phyloP scores from a whole-genome alignment of 2,329 filamentous ascomycete species.

The Diaporthe sp. region DNA sequence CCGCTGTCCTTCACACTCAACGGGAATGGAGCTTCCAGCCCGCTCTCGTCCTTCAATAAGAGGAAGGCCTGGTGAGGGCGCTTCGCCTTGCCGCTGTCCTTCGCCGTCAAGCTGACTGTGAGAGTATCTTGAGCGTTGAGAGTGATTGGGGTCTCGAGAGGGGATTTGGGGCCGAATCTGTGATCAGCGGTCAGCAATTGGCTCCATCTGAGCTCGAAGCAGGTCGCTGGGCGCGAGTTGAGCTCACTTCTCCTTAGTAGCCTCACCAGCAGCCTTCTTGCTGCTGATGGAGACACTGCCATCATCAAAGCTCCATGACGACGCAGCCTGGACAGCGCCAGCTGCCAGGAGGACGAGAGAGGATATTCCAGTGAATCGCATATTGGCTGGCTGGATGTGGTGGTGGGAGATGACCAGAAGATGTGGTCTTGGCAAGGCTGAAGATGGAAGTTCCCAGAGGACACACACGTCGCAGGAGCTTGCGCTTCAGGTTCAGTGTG shows the following conservation, averaged over 20 bases:
- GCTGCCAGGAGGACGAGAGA: constrained; percentile 63
- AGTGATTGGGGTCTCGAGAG: constrained; percentile 73
- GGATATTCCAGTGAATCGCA: constrained; percentile 59
- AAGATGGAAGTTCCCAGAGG: constrained; percentile 31
- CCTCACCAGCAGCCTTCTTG: constrained; percentile 72
- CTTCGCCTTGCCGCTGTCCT: constrained; percentile 83
- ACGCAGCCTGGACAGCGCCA: constrained; percentile 65
- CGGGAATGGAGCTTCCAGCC: constrained; percentile 89
- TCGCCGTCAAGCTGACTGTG: constrained; percentile 85
- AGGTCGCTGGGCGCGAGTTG: constrained; percentile 27
- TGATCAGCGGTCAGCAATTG: constrained; percentile 43
- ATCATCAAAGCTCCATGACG: constrained; percentile 82
- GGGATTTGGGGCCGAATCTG: constrained; percentile 72
- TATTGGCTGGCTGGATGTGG: constrained; percentile 44
- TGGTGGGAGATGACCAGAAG: constrained; percentile 29
- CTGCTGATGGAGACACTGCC: constrained; percentile 75
- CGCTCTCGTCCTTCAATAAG: constrained; percentile 81
- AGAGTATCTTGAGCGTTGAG: constrained; percentile 80
- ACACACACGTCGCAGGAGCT: constrained; percentile 36
- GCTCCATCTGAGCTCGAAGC: not conserved
- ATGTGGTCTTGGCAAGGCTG: constrained; percentile 35
- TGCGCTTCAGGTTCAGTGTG: not conserved
- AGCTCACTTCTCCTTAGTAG: constrained; percentile 76
- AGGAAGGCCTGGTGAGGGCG: constrained; percentile 96
- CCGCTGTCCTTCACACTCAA: constrained; percentile 88